Conservation (phyloP, 345 rosid species). For the Populus deltoides region DNA sequence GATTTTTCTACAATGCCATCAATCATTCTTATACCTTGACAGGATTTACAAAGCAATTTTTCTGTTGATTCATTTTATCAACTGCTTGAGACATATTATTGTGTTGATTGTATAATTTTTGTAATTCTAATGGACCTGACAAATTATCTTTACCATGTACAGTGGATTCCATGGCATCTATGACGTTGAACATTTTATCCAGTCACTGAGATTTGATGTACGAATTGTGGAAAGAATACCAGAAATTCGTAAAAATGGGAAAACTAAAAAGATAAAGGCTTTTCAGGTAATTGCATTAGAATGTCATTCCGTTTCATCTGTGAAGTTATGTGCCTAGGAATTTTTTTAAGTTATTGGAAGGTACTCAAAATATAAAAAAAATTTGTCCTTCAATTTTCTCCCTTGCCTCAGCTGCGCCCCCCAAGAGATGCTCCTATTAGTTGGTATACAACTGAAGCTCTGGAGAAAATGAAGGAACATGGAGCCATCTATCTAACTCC, state of each 20-base stretch:
- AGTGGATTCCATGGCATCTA: conserved; percentile 97
- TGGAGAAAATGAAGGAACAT: conserved; percentile 85
- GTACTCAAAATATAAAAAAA: not conserved
- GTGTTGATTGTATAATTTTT: not conserved
- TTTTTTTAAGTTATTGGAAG: not conserved
- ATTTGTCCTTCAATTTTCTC: not conserved
- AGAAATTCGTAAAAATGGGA: conserved; percentile 81
- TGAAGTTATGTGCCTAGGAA: not conserved
- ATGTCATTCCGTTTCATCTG: not conserved
- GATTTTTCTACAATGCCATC: not conserved
- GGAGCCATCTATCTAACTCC: conserved; percentile 96
- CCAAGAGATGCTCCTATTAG: conserved; percentile 90
- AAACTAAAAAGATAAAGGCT: conserved; percentile 81
- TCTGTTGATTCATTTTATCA: not conserved
- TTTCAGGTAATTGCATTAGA: conserved; percentile 54
- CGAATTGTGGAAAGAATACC: conserved; percentile 85
- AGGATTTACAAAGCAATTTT: not conserved
- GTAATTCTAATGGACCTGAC: not conserved
- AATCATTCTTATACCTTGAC: not conserved
- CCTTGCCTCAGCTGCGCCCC: conserved; percentile 61
- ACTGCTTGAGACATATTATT: not conserved
- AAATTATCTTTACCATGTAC: conserved; percentile 15
- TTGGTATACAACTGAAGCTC: conserved; percentile 83
- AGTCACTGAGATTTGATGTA: conserved; percentile 76
- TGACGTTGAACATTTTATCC: conserved; percentile 90